Evolutionary conservation across 495 filamentous ascomycete genomes (phyloP).

Genomic region (Xylaria nigripes): DNA sequence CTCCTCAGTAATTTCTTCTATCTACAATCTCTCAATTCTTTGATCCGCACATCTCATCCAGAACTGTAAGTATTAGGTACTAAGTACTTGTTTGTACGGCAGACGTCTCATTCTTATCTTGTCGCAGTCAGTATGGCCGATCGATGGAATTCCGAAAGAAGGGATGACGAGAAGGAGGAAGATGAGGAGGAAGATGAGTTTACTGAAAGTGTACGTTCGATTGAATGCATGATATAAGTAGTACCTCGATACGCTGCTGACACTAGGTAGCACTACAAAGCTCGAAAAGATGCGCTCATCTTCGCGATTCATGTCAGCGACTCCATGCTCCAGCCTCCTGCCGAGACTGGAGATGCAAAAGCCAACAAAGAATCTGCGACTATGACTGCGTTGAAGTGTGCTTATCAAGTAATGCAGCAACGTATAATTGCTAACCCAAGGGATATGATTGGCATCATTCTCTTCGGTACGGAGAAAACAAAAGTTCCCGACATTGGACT

Average conservation of each 20-base stretch:
- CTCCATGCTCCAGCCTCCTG: conserved; percentile 75
- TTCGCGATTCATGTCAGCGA: conserved; percentile 91
- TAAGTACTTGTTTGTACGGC: not conserved
- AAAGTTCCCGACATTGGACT: conserved; percentile 65
- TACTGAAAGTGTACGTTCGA: conserved; percentile 39
- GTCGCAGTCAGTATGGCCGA: conserved; percentile 31
- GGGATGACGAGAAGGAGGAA: conserved; percentile 55
- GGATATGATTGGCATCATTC: conserved; percentile 96
- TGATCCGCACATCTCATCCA: not conserved
- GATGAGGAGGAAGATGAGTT: conserved; percentile 70
- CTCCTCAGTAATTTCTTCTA: not conserved
- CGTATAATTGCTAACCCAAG: conserved; percentile 93
- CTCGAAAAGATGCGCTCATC: conserved; percentile 89
- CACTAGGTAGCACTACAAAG: conserved; percentile 67
- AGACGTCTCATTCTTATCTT: not conserved
- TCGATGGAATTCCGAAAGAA: conserved; percentile 33
- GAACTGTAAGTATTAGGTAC: not conserved
- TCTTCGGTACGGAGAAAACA: conserved; percentile 83
- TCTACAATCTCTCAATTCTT: not conserved
- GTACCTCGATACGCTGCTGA: not conserved
- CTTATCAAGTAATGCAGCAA: conserved; percentile 92
- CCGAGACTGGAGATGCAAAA: conserved; percentile 60
- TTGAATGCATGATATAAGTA: not conserved
- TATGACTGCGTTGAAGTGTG: conserved; percentile 84
- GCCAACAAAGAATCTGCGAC: conserved; percentile 60